These are phyloP conservation scores for Salix brachista DNA, from an alignment of 345 rosid genomes.

Conservation along the genomic window DNA sequence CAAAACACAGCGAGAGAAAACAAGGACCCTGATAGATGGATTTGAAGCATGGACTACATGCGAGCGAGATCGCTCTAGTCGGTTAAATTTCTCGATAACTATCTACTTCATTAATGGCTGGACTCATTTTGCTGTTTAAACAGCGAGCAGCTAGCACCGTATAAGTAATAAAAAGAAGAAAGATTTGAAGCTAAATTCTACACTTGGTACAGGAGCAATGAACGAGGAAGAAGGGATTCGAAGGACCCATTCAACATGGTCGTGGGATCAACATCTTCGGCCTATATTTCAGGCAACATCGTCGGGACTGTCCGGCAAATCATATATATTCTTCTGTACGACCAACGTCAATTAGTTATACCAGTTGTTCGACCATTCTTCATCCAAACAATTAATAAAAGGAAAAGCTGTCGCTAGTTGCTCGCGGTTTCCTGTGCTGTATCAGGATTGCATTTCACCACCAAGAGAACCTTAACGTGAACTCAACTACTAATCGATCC, in stretches of 20 bases:
- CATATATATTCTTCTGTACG: background rate
- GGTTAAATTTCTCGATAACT: background rate
- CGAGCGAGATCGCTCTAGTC: background rate
- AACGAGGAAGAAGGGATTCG: background rate
- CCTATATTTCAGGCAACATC: background rate
- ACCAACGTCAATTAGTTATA: background rate
- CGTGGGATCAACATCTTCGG: background rate
- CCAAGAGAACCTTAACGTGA: slow-evolving; percentile 10
- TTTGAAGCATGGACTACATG: background rate
- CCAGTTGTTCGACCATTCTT: background rate
- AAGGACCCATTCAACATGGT: background rate
- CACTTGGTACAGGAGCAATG: too few relatives aligned
- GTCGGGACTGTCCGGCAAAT: background rate
- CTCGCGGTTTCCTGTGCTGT: too few relatives aligned
- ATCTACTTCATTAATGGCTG: background rate
- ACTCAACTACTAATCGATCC: slow-evolving; percentile 6
- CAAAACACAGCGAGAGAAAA: background rate
- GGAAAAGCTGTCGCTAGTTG: background rate
- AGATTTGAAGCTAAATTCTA: too few relatives aligned
- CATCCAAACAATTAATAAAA: background rate
- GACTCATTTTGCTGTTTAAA: background rate
- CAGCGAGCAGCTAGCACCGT: background rate
- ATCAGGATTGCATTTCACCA: background rate
- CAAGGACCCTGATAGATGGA: background rate
- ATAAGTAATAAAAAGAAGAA: too few relatives aligned